Conservation (phyloP, 2,329 filamentous ascomycete genomes). For the Metarhizium brunneum region DNA sequence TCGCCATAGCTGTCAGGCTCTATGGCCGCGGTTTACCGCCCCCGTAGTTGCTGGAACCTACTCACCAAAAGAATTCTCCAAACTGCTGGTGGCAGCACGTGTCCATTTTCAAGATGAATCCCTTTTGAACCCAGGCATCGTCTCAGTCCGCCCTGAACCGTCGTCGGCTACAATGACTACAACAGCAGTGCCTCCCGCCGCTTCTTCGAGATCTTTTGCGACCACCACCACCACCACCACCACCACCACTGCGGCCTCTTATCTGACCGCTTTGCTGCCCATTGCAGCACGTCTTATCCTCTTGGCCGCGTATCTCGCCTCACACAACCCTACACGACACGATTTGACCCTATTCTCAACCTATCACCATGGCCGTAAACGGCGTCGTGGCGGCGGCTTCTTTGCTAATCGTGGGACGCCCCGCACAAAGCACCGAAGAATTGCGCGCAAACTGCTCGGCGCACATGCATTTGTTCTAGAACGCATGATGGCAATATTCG, state of each 20-base stretch:
- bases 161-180: neutral
- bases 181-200: neutral
- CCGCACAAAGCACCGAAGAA: constrained; percentile 54
- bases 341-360: constrained; percentile 71
- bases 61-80: constrained; percentile 71
- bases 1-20: constrained; percentile 54
- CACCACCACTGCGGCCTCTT: constrained; percentile 17
- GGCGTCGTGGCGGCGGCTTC: constrained; percentile 39
- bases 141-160: constrained; percentile 22
- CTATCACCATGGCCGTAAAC: constrained; percentile 44
- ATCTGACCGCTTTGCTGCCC: constrained; percentile 52
- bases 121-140: constrained; percentile 57
- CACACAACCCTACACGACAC: constrained; percentile 67
- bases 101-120: constrained; percentile 63
- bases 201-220: neutral
- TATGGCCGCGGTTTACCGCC: constrained; percentile 80
- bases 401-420: constrained; percentile 20
- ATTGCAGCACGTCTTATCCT: constrained; percentile 66
- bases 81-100: constrained; percentile 64
- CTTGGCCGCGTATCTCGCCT: constrained; percentile 70
- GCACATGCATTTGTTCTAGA: constrained; percentile 71
- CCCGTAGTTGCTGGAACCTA: constrained; percentile 69
- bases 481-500: constrained; percentile 69
- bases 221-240: neutral
- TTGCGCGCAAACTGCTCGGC: constrained; percentile 66